Evolutionary conservation across 768 basidiomycete genomes (phyloP).

Genomic region (Mycena rosella): DNA sequence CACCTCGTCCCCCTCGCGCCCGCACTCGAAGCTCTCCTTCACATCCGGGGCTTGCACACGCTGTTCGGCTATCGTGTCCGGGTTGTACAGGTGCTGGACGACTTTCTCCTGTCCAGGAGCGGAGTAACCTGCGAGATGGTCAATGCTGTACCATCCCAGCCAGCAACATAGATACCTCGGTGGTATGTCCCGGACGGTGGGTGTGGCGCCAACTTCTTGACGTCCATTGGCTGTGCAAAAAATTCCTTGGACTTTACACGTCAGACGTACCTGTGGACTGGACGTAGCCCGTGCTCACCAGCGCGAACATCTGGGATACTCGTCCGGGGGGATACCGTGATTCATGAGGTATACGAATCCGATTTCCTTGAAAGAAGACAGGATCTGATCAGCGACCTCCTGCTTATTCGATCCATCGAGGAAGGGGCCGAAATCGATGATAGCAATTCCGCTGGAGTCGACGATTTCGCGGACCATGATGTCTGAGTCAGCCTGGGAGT

Average conservation of each 20-base stretch:
- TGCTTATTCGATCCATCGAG: slow-evolving; percentile 45
- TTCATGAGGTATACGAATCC: slow-evolving; percentile 51
- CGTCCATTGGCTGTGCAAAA: slow-evolving; percentile 46
- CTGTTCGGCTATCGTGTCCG: no score
- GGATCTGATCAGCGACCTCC: slow-evolving; percentile 45
- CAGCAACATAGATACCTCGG: no score
- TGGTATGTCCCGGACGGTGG: slow-evolving; percentile 49
- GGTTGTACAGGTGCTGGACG: not conserved
- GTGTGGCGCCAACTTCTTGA: slow-evolving; percentile 50
- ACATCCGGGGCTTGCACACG: no score
- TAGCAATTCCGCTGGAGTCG: not conserved
- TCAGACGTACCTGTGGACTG: no score
- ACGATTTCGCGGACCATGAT: no score
- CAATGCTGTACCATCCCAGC: no score
- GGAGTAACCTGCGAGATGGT: slow-evolving; percentile 44
- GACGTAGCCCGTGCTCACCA: slow-evolving; percentile 39
- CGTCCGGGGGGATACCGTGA: slow-evolving; percentile 45
- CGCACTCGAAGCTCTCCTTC: no score
- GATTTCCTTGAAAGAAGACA: slow-evolving; percentile 45
- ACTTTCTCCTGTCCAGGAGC: slow-evolving; percentile 48
- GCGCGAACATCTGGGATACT: slow-evolving; percentile 46
- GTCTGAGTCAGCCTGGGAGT: no score
- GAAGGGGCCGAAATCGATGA: slow-evolving; percentile 47
- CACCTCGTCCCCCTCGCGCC: slow-evolving; percentile 54
- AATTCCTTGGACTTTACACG: slow-evolving; percentile 45